phyloP scores from a whole-genome alignment of 2,329 filamentous ascomycete genomes.

The Purpureocillium lavendulum region DNA sequence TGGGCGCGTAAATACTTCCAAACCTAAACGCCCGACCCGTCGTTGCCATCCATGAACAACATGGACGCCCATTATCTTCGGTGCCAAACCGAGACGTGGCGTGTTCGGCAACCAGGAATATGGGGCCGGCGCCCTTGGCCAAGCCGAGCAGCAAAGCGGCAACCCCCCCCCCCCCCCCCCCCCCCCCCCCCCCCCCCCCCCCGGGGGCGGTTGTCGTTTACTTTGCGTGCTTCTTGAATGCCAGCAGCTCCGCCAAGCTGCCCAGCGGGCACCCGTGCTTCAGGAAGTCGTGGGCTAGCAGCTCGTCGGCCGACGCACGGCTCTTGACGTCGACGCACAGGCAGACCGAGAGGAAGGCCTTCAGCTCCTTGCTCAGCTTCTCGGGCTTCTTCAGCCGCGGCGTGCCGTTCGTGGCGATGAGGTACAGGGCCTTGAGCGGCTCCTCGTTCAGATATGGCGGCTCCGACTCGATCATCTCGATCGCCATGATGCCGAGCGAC shows the following conservation, averaged over 20 bases:
- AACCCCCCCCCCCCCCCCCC: no score
- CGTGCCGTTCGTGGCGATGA: slow-evolving; percentile 97
- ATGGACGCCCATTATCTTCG: no score
- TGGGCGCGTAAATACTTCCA: slow-evolving; percentile 1
- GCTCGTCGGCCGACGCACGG: slow-evolving; percentile 81
- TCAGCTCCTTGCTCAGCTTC: slow-evolving; percentile 94
- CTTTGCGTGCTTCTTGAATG: slow-evolving; percentile 72
- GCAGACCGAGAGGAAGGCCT: slow-evolving; percentile 93
- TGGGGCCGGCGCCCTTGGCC: no score
- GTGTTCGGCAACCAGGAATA: no score
- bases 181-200: no score
- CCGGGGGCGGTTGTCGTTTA: no score
- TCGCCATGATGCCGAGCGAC: slow-evolving; percentile 98
- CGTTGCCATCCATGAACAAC: no score
- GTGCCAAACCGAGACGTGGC: no score
- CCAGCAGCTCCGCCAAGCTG: slow-evolving; percentile 78
- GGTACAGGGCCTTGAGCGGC: slow-evolving; percentile 90
- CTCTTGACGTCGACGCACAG: slow-evolving; percentile 95
- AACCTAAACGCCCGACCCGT: slow-evolving; percentile 6
- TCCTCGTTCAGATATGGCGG: slow-evolving; percentile 97
- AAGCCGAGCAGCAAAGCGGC: no score
- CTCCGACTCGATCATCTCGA: slow-evolving; percentile 99
- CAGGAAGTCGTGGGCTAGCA: slow-evolving; percentile 88
- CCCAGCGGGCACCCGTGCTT: slow-evolving; percentile 79
- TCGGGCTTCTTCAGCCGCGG: slow-evolving; percentile 96